A percentile compares a stretch with the other conserved stretches of the same genome.
phyloP scores from a whole-genome alignment of 495 filamentous ascomycete species.

The Hypoxylon crocopeplum region DNA sequence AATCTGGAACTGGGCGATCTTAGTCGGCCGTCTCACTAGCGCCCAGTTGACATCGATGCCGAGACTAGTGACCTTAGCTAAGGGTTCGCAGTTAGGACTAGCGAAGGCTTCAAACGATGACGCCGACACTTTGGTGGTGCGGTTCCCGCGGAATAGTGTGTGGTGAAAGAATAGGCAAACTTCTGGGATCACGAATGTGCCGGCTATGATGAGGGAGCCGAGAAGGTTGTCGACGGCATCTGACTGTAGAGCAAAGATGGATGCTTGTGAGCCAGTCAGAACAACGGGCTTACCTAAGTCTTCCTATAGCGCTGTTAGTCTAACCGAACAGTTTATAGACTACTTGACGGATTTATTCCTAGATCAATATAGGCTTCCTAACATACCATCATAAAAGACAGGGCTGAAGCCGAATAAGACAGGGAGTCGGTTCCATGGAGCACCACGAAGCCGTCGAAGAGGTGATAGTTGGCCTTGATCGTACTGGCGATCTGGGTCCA shows the following conservation, averaged over 20 bases:
- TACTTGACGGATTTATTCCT: not conserved
- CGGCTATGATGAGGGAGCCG: slow-evolving; percentile 89
- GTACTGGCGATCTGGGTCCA: slow-evolving; percentile 86
- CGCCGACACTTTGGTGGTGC: slow-evolving; percentile 87
- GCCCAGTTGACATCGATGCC: slow-evolving; percentile 86
- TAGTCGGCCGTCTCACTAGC: slow-evolving; percentile 75
- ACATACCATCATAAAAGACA: slow-evolving; percentile 84
- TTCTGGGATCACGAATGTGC: slow-evolving; percentile 95
- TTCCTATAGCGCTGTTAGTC: slow-evolving; percentile 43
- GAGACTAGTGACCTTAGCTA: slow-evolving; percentile 81
- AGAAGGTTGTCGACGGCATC: slow-evolving; percentile 97
- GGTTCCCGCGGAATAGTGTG: slow-evolving; percentile 89
- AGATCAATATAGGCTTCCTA: too few relatives aligned
- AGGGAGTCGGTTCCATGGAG: slow-evolving; percentile 96
- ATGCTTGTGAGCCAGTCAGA: slow-evolving; percentile 88
- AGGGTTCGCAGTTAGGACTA: slow-evolving; percentile 80
- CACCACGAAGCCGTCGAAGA: slow-evolving; percentile 94
- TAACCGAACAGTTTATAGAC: not conserved
- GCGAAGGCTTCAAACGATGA: slow-evolving; percentile 87
- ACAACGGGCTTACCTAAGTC: slow-evolving; percentile 93
- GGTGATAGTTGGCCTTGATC: slow-evolving; percentile 78
- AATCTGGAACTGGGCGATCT: slow-evolving; percentile 76
- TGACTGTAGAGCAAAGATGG: slow-evolving; percentile 90
- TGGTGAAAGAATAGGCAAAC: slow-evolving; percentile 97
- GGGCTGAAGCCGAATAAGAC: slow-evolving; percentile 88